Conservation (phyloP, 306 rosid species). For the Malus orientalis region DNA sequence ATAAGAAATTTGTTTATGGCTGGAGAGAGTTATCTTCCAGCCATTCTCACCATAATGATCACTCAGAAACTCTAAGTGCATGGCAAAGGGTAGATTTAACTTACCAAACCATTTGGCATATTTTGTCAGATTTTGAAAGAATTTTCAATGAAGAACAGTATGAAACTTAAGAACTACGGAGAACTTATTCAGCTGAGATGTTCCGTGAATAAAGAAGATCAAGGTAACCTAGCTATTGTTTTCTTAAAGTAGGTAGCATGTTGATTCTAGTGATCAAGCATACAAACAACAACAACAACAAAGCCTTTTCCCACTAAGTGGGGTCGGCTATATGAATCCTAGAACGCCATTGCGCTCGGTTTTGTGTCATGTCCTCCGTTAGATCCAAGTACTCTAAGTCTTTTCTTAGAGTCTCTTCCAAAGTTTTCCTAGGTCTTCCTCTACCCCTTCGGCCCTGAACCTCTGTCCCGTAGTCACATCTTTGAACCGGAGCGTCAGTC, state of each 20-base stretch:
- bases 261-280: not conserved
- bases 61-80: not conserved
- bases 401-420: no score
- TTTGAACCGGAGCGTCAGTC: no score
- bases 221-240: not conserved
- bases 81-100: not conserved
- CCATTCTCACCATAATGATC: constrained; percentile 7
- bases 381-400: no score
- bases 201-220: not conserved
- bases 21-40: not conserved
- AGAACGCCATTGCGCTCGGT: no score
- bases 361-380: no score
- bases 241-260: not conserved
- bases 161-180: not conserved
- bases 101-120: not conserved
- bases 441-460: no score
- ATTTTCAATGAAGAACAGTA: not conserved
- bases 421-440: no score
- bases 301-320: no score
- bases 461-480: no score
- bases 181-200: not conserved
- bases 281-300: no score
- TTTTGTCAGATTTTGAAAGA: not conserved
- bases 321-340: no score
- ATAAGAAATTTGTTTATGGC: not conserved